Conservation (phyloP, 2,329 filamentous ascomycete genomes). For the Diaporthe humulicola region DNA sequence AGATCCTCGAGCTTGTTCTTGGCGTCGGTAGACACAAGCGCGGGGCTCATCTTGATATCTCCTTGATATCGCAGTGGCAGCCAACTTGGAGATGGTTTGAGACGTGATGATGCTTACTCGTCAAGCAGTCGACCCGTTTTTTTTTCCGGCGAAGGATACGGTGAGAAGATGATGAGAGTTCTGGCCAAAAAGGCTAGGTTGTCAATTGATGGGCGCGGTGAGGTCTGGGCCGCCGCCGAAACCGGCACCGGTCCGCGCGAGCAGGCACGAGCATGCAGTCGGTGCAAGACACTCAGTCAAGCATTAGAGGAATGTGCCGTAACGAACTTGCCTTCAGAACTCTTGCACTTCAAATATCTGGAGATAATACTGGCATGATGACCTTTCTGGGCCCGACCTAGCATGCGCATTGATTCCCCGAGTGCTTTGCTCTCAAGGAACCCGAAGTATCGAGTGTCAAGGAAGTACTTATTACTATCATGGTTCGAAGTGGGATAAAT, state of each 20-base stretch:
- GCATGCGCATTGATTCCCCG: background rate
- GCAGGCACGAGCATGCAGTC: background rate
- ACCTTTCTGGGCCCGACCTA: background rate
- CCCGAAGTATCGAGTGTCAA: background rate
- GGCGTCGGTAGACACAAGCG: conserved; percentile 56
- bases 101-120: background rate
- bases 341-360: background rate
- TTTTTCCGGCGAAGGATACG: background rate
- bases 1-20: conserved; percentile 68
- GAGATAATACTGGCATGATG: background rate
- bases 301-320: background rate
- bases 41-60: conserved; percentile 49
- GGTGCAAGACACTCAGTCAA: background rate
- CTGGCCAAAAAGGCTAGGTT: conserved; percentile 4
- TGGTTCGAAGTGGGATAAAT: background rate
- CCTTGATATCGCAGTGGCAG: background rate
- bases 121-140: background rate
- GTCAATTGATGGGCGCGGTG: background rate
- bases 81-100: background rate
- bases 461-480: no score
- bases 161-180: background rate
- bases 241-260: background rate
- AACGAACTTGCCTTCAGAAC: background rate
- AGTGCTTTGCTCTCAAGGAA: background rate
- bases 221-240: background rate